Evolutionary conservation across 129 eudicot species (phyloP), one percentile per base, ranked within the genome.

Genomic region (Kitagawia praeruptora): DNA sequence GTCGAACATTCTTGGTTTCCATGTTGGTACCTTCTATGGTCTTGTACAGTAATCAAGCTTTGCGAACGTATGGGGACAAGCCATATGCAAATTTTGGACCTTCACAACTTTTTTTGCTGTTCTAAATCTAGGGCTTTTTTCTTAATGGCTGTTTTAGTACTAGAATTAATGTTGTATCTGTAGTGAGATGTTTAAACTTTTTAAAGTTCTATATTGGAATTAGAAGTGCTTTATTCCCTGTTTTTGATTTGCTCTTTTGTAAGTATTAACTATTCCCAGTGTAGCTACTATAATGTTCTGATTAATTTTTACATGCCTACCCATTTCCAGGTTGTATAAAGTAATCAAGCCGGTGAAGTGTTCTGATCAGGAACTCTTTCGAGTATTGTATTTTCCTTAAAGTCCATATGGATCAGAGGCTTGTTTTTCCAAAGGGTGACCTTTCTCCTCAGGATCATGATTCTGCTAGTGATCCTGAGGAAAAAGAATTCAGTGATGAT

Each of bases 401-500:
- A 81, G 75, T 75, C 61, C 76, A 34, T 49, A 90, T 95, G 99
- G 97, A 92, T 85, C 88, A 87, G 76, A 90, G 87, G 74, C 87
- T 78, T 83, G 88, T 91, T 77, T 83, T 88, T 70, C 89, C 87
- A 66, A 89, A 88, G 79, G 83, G 81, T 4, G 85, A 80, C 70
- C 86, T 84, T 75, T 90, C 91, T 70, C 93, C 95, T 84, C 80
- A 92, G 70, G 84, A 88, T 79, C 80, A 92, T 74, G 84, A 88
- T 79, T 84, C 79, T 58, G 82, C 79, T 70, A 87, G 88, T 81
- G 97, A 95, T 82, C 89, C 91, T 11, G 93, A 90, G 77, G 99
- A 95, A 74, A 95, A 90, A 81, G 97, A 92, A 88, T 85, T 92
- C 76, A 95, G 96, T 82, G 98, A 94, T 81, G 97, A 91, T 31